phyloP scores from a whole-genome alignment of 2,329 filamentous ascomycete genomes.

The Endothia cerciana region DNA sequence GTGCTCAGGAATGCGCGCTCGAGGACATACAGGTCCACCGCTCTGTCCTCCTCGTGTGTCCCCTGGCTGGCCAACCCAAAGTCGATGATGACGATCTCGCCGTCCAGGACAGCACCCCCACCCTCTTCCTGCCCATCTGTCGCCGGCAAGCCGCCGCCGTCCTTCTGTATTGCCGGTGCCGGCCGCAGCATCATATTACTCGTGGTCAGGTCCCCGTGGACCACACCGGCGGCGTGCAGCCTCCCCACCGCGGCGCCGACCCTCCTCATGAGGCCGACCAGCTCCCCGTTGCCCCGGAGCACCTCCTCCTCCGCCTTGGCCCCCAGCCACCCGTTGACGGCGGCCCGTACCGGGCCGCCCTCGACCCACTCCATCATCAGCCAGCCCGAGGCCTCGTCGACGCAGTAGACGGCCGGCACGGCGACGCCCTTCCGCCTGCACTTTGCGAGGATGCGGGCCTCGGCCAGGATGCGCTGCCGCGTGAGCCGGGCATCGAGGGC shows the following conservation, averaged over 20 bases:
- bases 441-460: conserved; percentile 82
- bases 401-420: conserved; percentile 80
- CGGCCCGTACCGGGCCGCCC: conserved; percentile 70
- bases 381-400: conserved; percentile 69
- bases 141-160: conserved; percentile 27
- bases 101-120: conserved; percentile 51
- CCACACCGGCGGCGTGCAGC: conserved; percentile 82
- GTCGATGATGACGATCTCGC: conserved; percentile 89
- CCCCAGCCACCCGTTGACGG: conserved; percentile 70
- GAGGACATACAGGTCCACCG: conserved; percentile 94
- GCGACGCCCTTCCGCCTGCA: conserved; percentile 77
- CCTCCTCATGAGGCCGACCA: conserved; percentile 67
- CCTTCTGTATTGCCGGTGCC: conserved; percentile 31
- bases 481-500: conserved; percentile 87
- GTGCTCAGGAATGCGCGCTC: conserved; percentile 95
- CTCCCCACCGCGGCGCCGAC: conserved; percentile 74
- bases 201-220: conserved; percentile 95
- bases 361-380: conserved; percentile 84
- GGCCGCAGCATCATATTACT: conserved; percentile 89
- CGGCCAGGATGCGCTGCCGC: conserved; percentile 82
- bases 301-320: conserved; percentile 37
- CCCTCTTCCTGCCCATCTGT: conserved; percentile 31
- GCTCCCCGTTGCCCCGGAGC: conserved; percentile 45
- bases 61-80: conserved; percentile 88
- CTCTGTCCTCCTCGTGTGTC: conserved; percentile 85